A percentile compares a stretch with the other conserved stretches of the same genome.
Evolutionary conservation across 352 stramenopile species (phyloP).

Genomic region (Phytophthora multivora): DNA sequence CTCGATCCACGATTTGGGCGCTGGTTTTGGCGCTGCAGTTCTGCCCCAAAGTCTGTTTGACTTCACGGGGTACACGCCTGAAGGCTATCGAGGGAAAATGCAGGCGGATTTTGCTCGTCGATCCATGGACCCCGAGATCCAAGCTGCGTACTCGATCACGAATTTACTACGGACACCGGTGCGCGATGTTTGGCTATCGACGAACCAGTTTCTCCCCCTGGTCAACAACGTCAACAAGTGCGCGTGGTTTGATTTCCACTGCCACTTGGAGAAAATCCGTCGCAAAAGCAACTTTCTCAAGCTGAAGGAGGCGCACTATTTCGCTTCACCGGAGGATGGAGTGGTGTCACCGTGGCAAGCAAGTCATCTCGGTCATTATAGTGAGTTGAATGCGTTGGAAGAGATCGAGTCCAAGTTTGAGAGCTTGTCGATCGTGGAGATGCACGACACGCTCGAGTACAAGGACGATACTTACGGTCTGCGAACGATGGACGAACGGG

Average conservation of each 20-base stretch:
- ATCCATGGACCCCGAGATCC: slow-evolving; percentile 20
- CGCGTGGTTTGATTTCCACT: slow-evolving; percentile 16
- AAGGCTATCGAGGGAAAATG: slow-evolving; percentile 34
- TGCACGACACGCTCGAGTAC: slow-evolving; percentile 33
- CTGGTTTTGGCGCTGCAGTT: slow-evolving; percentile 23
- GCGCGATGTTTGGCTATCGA: slow-evolving; percentile 24
- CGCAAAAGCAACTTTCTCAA: slow-evolving; percentile 41
- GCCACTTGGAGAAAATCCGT: slow-evolving; percentile 23
- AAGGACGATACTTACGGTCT: slow-evolving; percentile 40
- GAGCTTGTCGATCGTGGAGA: slow-evolving; percentile 32
- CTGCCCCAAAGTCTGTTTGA: slow-evolving; percentile 31
- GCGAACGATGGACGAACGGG: slow-evolving; percentile 32
- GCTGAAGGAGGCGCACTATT: slow-evolving; percentile 47
- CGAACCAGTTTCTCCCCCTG: slow-evolving; percentile 31
- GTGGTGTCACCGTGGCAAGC: slow-evolving; percentile 44
- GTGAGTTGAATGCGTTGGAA: slow-evolving; percentile 25
- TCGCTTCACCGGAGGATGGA: slow-evolving; percentile 48
- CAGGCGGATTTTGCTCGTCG: slow-evolving; percentile 37
- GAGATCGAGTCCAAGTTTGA: slow-evolving; percentile 38
- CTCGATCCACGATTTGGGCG: slow-evolving; percentile 21
- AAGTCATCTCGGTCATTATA: slow-evolving; percentile 43
- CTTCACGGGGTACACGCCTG: slow-evolving; percentile 33
- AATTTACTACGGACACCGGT: slow-evolving; percentile 25
- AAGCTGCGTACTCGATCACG: slow-evolving; percentile 24
- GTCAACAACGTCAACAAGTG: slow-evolving; percentile 43